These are phyloP conservation scores for Pedinophyceae sp. DNA, from an alignment of 139 green algal species.

Conservation along the genomic window DNA sequence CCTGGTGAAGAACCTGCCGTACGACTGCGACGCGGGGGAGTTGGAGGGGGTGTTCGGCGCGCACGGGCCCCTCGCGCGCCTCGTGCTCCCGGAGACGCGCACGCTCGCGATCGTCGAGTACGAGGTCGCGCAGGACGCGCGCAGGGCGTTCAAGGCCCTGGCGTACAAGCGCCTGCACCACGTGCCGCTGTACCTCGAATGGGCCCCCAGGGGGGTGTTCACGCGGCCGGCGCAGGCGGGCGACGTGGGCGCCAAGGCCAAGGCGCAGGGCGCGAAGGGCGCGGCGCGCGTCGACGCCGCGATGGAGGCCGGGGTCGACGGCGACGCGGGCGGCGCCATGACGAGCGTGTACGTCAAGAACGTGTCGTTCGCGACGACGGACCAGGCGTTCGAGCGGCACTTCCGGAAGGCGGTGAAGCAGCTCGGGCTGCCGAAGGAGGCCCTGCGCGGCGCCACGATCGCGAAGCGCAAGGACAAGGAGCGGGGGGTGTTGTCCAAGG, in stretches of 20 bases:
- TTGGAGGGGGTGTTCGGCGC: conserved; percentile 21
- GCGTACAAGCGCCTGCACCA: conserved; percentile 90
- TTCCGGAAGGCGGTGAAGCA: conserved; percentile 39
- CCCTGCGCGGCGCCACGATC: conserved; percentile 15
- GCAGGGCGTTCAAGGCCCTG: conserved; percentile 55
- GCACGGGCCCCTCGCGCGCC: conserved; percentile 31
- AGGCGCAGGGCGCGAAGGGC: conserved; percentile 6
- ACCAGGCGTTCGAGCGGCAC: conserved; percentile 43
- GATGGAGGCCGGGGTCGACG: conserved; percentile 5
- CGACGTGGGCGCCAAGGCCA: background rate
- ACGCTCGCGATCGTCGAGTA: conserved; percentile 85
- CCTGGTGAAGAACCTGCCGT: conserved; percentile 93
- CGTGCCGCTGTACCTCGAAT: conserved; percentile 95
- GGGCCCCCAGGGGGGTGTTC: conserved; percentile 79
- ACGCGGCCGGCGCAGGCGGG: conserved; percentile 5
- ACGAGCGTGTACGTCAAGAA: conserved; percentile 82
- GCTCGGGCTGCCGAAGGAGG: background rate
- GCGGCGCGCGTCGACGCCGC: background rate
- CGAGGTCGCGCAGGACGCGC: conserved; percentile 39
- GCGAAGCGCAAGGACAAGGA: conserved; percentile 30
- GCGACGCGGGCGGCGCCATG: conserved; percentile 25
- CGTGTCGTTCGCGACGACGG: conserved; percentile 68
- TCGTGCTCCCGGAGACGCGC: conserved; percentile 70
- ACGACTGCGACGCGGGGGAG: conserved; percentile 2
- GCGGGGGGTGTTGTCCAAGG: conserved; percentile 38